phyloP scores from a whole-genome alignment of 2,329 filamentous ascomycete species.

The Whalleya microplaca region DNA sequence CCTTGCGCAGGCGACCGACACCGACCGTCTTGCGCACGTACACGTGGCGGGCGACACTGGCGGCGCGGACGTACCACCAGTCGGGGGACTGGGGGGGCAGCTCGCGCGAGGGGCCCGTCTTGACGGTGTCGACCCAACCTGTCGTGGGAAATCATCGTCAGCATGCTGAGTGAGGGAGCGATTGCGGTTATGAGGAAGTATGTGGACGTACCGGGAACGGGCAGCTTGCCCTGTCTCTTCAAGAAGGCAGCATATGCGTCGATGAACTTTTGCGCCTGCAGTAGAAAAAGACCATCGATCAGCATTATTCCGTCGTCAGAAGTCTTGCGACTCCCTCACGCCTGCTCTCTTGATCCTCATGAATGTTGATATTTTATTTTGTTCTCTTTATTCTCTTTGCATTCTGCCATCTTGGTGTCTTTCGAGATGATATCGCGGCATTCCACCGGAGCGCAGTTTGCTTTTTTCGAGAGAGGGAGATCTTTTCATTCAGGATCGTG shows the following conservation, averaged over 20 bases:
- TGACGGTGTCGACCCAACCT: constrained; percentile 99
- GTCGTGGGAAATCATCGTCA: not conserved
- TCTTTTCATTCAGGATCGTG: constrained; percentile 22
- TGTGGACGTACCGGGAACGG: constrained; percentile 74
- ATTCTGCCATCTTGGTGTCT: constrained; percentile 8
- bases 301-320: constrained; percentile 76
- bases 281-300: constrained; percentile 53
- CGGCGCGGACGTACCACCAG: constrained; percentile 93
- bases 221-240: constrained; percentile 93
- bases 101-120: constrained; percentile 96
- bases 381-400: constrained; percentile 4
- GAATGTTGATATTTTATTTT: not conserved
- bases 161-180: constrained; percentile 39
- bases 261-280: constrained; percentile 87
- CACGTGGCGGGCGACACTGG: constrained; percentile 94
- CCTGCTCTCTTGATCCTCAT: constrained; percentile 56
- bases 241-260: constrained; percentile 83
- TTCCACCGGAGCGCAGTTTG: not conserved
- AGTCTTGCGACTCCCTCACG: constrained; percentile 74
- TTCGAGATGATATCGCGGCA: not conserved
- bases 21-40: constrained; percentile 99
- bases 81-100: constrained; percentile 97
- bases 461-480: not conserved
- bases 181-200: not conserved
- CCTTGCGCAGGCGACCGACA: constrained; percentile 96